A percentile compares a stretch with the other conserved stretches of the same genome.
Evolutionary conservation across 1,284 basidiomycete species (phyloP).

Genomic region (Sporisorium iseilematis-ciliati): DNA sequence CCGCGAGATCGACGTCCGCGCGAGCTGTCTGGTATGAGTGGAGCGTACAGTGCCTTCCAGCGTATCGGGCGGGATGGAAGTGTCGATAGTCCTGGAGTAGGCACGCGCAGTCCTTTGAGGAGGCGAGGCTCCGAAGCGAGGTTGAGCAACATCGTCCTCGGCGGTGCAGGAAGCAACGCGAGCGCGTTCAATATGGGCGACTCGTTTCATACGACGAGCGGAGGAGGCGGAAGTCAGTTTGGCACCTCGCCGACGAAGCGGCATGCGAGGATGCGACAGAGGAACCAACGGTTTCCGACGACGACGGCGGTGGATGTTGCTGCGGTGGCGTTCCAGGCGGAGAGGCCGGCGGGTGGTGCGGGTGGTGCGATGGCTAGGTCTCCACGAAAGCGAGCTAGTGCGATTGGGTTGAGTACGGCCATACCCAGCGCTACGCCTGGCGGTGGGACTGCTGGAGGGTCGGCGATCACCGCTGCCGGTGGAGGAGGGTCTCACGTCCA

Average conservation of each 20-base stretch:
- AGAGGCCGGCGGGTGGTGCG: conserved; percentile 6
- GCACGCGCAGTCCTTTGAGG: conserved; percentile 13
- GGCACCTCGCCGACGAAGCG: conserved; percentile 50
- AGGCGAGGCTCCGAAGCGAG: conserved; percentile 25
- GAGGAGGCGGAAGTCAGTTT: conserved; percentile 26
- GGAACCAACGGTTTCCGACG: conserved; percentile 49
- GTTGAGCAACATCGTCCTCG: conserved; percentile 28
- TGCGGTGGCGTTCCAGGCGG: conserved; percentile 49
- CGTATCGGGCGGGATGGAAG: conserved; percentile 43
- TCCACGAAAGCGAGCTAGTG: conserved; percentile 39
- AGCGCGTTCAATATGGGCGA: conserved; percentile 31
- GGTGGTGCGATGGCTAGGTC: conserved; percentile 18
- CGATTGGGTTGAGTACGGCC: conserved; percentile 16
- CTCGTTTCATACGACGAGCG: conserved; percentile 17
- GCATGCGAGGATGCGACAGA: conserved; percentile 18
- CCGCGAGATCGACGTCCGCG: conserved; percentile 40
- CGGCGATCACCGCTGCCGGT: conserved; percentile 9
- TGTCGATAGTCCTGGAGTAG: conserved; percentile 41
- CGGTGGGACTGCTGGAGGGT: not conserved
- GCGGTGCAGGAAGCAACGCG: conserved; percentile 21
- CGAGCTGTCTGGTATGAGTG: conserved; percentile 43
- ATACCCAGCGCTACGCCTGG: conserved; percentile 12
- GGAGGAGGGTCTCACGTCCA: conserved; percentile 16
- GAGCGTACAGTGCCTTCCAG: conserved; percentile 32
- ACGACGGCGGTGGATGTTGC: conserved; percentile 65